Base-by-base conservation (phyloP, 306 rosid genomes). In the Heteromeles arbutifolia region DNA sequence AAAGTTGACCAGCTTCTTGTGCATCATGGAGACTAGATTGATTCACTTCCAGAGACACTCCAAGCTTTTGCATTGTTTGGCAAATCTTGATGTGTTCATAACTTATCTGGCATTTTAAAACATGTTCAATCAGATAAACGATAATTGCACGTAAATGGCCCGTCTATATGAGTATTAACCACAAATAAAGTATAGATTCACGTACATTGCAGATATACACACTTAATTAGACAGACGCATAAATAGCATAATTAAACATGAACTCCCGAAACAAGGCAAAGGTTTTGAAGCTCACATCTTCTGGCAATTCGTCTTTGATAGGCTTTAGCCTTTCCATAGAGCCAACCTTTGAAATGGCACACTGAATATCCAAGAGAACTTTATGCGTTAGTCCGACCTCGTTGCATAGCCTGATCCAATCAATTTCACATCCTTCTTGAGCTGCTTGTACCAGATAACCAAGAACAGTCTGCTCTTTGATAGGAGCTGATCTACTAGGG, bases 361-460 rank as follows among this genome's bases (percentile, higher is more conserved):
- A 83, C 83, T 83, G 87, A 83, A 89, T 84, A 54, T 79, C 83
- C 4, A 84, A 83, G 39, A 83, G 65, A 81, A 84, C 69, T 67
- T 75, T 80, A 53, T 43, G 67, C 19, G 89, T 83, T 69, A 93
- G 80, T 66, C 96, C 90, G 70, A 83, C 61, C 87, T 84, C 83
- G 73, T 84, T 82, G 32, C 87, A 78, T 54, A 85, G 85, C 78
- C 95, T 88, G 73, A 68, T 84, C 97, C 98, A 91, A 74, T 93
- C 91, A 82, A 93, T 78, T 39, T 85, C 85, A 37, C 84, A 80
- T 75, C 95, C 97, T 64, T 89, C 96, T 77, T 74, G 88, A 73
- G 89, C 92, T 73, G 98, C 98, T 21, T 91, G 96, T 72, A 91
- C 78, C 22, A 91, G 84, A 86, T 91, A 91, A n/a, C 77, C 87